Conservation (phyloP, 805 yeast species). For the Komagataella phaffii region DNA sequence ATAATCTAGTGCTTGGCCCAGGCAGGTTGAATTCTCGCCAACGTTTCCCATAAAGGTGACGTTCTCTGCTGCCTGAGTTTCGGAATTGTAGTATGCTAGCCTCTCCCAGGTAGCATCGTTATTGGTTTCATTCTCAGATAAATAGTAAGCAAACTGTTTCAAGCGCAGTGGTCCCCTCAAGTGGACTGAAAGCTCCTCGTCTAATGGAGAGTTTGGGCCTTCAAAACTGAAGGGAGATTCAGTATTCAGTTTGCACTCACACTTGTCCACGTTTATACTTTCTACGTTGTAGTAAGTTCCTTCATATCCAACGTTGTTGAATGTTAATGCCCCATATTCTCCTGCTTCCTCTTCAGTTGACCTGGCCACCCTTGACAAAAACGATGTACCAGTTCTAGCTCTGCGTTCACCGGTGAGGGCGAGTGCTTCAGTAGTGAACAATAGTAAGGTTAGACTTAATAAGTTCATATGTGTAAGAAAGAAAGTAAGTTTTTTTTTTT, state of each 20-base stretch:
- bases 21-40: slow-evolving; percentile 46
- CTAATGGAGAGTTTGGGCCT: slow-evolving; percentile 53
- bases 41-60: slow-evolving; percentile 57
- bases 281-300: slow-evolving; percentile 39
- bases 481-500: background rate
- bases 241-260: slow-evolving; percentile 29
- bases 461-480: background rate
- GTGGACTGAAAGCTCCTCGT: slow-evolving; percentile 63
- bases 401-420: background rate
- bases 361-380: background rate
- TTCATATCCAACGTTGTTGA: slow-evolving; percentile 39
- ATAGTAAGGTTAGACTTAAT: background rate
- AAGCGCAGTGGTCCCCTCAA: slow-evolving; percentile 64
- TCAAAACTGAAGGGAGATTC: slow-evolving; percentile 22
- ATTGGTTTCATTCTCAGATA: slow-evolving; percentile 21
- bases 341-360: background rate
- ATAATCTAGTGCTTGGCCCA: slow-evolving; percentile 56
- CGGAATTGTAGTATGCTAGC: slow-evolving; percentile 43
- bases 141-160: slow-evolving; percentile 47
- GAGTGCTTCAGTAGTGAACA: background rate
- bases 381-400: background rate
- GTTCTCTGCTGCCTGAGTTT: slow-evolving; percentile 35
- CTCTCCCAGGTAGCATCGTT: slow-evolving; percentile 41
- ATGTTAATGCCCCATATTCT: slow-evolving; percentile 27
- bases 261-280: slow-evolving; percentile 24